Evolutionary conservation across 768 basidiomycete genomes (phyloP).

Genomic region (Phylloporus arenicola): DNA sequence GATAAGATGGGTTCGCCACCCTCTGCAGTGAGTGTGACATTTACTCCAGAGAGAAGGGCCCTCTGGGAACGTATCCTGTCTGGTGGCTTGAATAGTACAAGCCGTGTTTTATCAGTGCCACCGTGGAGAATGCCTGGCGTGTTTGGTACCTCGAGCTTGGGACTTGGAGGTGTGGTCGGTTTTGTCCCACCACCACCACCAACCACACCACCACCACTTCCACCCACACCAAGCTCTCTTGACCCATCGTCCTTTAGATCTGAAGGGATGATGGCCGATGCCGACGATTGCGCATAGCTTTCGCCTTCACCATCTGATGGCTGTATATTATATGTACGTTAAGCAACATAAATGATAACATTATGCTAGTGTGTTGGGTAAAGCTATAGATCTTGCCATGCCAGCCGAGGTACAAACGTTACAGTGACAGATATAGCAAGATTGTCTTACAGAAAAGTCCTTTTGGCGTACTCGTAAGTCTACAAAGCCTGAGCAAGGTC

Average conservation of each 20-base stretch:
- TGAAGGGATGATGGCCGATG: neutral
- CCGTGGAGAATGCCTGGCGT: slow-evolving; percentile 24
- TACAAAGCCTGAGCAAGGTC: slow-evolving; percentile 8
- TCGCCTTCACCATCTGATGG: neutral
- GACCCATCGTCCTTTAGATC: neutral
- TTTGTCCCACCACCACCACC: slow-evolving; percentile 30
- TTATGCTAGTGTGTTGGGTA: slow-evolving; percentile 11
- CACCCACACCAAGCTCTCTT: slow-evolving; percentile 15
- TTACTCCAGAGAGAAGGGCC: slow-evolving; percentile 31
- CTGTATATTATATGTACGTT: neutral
- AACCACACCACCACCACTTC: slow-evolving; percentile 30
- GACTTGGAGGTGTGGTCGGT: slow-evolving; percentile 8
- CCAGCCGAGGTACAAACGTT: slow-evolving; percentile 23
- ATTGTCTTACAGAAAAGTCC: slow-evolving; percentile 16
- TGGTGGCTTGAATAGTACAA: slow-evolving; percentile 2
- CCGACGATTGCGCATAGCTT: slow-evolving; percentile 22
- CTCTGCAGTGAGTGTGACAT: slow-evolving; percentile 28
- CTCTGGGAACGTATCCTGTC: slow-evolving; percentile 39
- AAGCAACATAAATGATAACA: neutral
- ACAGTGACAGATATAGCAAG: slow-evolving; percentile 4
- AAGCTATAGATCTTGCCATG: slow-evolving; percentile 22
- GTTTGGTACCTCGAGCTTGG: slow-evolving; percentile 8
- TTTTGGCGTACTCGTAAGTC: slow-evolving; percentile 9
- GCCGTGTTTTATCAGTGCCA: neutral
- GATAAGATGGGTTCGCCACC: slow-evolving; percentile 23